Conservation (phyloP, 371 early-diverging fungal species). For the Chytridium lagenaria region DNA sequence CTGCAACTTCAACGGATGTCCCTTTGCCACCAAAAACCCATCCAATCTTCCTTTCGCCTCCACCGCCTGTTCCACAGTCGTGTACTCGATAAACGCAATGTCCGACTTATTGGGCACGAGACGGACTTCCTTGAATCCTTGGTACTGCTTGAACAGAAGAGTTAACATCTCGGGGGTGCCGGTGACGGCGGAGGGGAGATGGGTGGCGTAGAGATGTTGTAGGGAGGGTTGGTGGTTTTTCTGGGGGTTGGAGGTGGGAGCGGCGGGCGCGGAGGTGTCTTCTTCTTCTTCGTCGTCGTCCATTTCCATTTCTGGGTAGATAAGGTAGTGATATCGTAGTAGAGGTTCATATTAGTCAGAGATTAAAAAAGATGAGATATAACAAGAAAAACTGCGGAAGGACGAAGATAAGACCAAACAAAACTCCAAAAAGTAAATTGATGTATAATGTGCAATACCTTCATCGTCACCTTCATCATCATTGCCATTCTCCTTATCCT, state of each 20-base stretch:
- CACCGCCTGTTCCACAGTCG: slow-evolving; percentile 76
- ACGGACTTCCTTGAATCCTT: slow-evolving; percentile 92
- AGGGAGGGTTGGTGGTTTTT: slow-evolving; percentile 31
- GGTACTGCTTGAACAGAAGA: slow-evolving; percentile 60
- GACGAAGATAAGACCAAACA: neutral
- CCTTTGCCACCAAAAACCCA: slow-evolving; percentile 74
- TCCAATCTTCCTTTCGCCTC: slow-evolving; percentile 79
- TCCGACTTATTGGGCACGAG: slow-evolving; percentile 82
- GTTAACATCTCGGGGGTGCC: slow-evolving; percentile 33
- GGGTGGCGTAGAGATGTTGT: slow-evolving; percentile 41
- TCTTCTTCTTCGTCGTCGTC: slow-evolving; percentile 31
- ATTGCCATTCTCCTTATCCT: too few species aligned
- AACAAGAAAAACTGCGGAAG: neutral
- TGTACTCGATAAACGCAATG: slow-evolving; percentile 96
- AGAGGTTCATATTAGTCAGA: neutral
- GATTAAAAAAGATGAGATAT: neutral
- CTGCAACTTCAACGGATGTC: slow-evolving; percentile 80
- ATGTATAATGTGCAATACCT: slow-evolving; percentile 16
- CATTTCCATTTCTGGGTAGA: slow-evolving; percentile 28
- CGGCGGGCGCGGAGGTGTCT: neutral
- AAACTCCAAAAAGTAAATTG: too few species aligned
- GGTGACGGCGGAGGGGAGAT: slow-evolving; percentile 43
- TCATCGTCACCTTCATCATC: slow-evolving; percentile 41
- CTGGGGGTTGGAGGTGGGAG: slow-evolving; percentile 5
- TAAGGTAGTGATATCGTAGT: neutral